A percentile compares a stretch with the other conserved stretches of the same genome.
phyloP scores from a whole-genome alignment of 2,329 filamentous ascomycete genomes.

The Geosmithia flava region DNA sequence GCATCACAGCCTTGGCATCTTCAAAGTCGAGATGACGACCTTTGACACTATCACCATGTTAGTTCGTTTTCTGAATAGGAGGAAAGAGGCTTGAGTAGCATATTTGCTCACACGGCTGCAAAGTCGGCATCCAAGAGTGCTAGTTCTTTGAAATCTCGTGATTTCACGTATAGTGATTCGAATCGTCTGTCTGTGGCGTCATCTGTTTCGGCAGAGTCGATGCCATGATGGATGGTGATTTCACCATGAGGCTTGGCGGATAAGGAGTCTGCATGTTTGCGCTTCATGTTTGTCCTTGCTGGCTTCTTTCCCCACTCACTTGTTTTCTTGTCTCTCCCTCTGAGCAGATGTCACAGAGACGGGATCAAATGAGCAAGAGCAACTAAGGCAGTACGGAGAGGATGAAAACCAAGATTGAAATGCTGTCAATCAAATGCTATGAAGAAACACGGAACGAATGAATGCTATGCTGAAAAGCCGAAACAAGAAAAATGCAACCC shows the following conservation, averaged over 20 bases:
- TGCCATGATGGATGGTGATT: slow-evolving; percentile 7
- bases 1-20: slow-evolving; percentile 64
- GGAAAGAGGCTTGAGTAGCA: not conserved
- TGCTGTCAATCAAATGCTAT: not conserved
- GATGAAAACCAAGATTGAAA: too few relatives aligned
- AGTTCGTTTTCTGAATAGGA: not conserved
- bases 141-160: slow-evolving; percentile 30
- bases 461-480: not conserved
- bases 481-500: not conserved
- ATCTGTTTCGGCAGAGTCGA: not conserved
- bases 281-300: not conserved
- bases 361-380: too few relatives aligned
- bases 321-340: too few relatives aligned
- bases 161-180: slow-evolving; percentile 22
- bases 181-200: not conserved
- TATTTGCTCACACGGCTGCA: slow-evolving; percentile 21
- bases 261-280: not conserved
- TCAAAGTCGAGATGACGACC: slow-evolving; percentile 62
- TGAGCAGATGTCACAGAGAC: too few relatives aligned
- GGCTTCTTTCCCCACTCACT: too few relatives aligned
- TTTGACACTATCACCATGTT: slow-evolving; percentile 10
- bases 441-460: not conserved
- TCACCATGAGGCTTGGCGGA: not conserved
- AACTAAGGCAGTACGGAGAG: too few relatives aligned
- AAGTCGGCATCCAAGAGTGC: slow-evolving; percentile 27